Evolutionary conservation across 2,329 filamentous ascomycete genomes (phyloP), one percentile per base, ranked within the genome.

Genomic region (Berkeleyomyces basicola): DNA sequence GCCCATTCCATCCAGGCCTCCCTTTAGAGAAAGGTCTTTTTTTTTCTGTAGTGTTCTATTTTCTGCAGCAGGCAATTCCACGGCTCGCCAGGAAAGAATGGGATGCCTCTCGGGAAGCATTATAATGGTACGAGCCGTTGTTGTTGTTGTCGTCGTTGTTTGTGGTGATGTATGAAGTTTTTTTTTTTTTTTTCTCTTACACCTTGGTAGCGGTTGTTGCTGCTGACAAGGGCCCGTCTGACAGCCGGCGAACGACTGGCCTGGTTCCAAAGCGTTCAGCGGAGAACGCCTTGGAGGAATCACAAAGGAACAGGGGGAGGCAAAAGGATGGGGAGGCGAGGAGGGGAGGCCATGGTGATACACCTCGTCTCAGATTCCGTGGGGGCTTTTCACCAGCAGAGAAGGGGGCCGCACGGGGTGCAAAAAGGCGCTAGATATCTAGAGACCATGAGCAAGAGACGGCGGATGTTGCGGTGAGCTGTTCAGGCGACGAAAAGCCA

Each of bases 241-340:
- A 23, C 23, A 23, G 23, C 23, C 23, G 23, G 23, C 23, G 23
- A 23, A 23, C 23, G 23, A 23, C 23, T 23, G 23, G 23, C 23
- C 23, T 23, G 23, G 23, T 23, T 23, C 23, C 23, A 23, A 23
- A 23, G 23, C 23, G 23, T 23, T 23, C 43, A 46, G 43, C 14
- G 4, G 37, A 55, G 51, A 55, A 39, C 33, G 51, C 51, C 51
- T 55, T n/a, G 51, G n/a, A 55, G 51, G 51, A 55, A 37, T 55
- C 14, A 37, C 23, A 39, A 55, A 55, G 51, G 51, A 55, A 55
- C 51, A 55, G 51, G 51, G 51, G 51, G 51, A 55, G 51, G 51
- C 51, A 36, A 55, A 11, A 55, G 51, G 51, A 55, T 55, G 31
- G 23, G 51, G 36, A 33, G 51, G 51, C 31, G 4, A 55, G 33